Evolutionary conservation across 148 eudicot genomes (phyloP).

Genomic region (Fagopyrum esculentum): DNA sequence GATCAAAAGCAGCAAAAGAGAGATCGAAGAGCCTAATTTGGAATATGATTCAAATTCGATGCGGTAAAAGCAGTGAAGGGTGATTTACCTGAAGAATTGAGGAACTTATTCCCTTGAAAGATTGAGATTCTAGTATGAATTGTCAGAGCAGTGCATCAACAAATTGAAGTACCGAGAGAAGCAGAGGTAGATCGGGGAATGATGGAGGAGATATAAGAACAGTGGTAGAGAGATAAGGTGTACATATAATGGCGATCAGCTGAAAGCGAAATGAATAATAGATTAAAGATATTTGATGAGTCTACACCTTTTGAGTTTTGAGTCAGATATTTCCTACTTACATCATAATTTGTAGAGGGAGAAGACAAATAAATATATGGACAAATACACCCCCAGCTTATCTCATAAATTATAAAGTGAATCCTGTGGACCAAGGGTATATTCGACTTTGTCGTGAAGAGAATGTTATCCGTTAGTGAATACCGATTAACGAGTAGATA

Average conservation of each 20-base stretch:
- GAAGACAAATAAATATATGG: not conserved
- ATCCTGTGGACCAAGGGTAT: not conserved
- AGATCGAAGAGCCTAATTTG: not conserved
- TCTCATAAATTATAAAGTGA: not conserved
- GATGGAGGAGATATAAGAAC: not conserved
- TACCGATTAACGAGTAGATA: not conserved
- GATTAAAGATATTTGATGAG: conserved; percentile 1
- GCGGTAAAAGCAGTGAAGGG: not conserved
- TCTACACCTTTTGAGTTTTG: not conserved
- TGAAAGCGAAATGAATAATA: conserved; percentile 5
- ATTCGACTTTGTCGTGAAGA: not conserved
- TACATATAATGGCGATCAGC: not conserved
- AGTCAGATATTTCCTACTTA: not conserved
- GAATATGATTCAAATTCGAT: not conserved
- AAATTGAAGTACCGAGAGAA: not conserved
- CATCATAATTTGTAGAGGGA: not conserved
- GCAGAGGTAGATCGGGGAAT: not conserved
- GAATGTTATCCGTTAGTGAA: not conserved
- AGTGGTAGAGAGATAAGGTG: not conserved
- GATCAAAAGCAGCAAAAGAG: not conserved
- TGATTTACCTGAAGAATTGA: conserved; percentile 3
- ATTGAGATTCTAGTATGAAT: conserved; percentile 4
- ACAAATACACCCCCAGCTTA: not conserved
- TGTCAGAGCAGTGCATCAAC: not conserved
- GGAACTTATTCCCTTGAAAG: not conserved